These are phyloP conservation scores for Lentinula raphanica DNA, from an alignment of 768 basidiomycete species.

Conservation along the genomic window DNA sequence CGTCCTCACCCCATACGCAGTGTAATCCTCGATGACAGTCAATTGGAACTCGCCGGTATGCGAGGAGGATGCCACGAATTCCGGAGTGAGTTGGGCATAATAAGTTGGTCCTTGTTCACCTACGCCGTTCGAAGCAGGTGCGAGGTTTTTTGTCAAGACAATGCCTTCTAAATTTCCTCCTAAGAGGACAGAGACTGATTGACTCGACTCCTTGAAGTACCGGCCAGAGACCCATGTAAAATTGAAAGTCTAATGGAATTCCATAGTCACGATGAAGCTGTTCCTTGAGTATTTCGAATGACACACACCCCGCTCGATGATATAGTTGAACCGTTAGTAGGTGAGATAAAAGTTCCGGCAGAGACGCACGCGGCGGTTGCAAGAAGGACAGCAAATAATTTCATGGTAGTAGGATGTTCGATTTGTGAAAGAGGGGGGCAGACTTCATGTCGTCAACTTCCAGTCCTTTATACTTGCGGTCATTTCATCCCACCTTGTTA, in stretches of 20 bases:
- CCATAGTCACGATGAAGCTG: background rate
- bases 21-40: background rate
- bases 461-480: no score
- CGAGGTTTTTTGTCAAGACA: background rate
- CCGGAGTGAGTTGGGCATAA: background rate
- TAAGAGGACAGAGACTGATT: background rate
- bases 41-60: background rate
- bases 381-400: background rate
- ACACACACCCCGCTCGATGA: background rate
- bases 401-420: background rate
- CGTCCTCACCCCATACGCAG: background rate
- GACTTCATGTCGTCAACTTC: no score
- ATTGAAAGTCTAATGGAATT: background rate
- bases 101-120: background rate
- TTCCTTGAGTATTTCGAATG: no score
- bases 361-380: background rate
- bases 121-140: background rate
- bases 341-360: background rate
- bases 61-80: background rate
- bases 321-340: background rate
- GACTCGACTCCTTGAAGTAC: constrained; percentile 4
- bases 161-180: background rate
- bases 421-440: no score
- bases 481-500: no score
- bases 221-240: constrained; percentile 3